A percentile compares a stretch with the other conserved stretches of the same genome.
phyloP scores from a whole-genome alignment of 208 protist species.

The Leishmania gerbilli region DNA sequence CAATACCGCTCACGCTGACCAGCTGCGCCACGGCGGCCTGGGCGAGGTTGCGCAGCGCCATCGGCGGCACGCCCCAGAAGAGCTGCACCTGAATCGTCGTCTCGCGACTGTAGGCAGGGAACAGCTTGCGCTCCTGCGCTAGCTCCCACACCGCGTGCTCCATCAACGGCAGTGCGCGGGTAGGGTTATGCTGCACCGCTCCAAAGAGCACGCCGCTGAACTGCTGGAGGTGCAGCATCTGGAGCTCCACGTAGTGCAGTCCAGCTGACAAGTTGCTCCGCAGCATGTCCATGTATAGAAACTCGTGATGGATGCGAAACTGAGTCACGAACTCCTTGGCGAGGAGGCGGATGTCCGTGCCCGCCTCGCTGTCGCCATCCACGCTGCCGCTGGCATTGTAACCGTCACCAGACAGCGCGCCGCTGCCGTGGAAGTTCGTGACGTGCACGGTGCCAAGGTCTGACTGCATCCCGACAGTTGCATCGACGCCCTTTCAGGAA shows the following conservation, averaged over 20 bases:
- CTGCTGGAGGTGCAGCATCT: conserved; percentile 85
- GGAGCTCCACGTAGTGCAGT: conserved; percentile 86
- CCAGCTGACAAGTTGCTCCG: conserved; percentile 80
- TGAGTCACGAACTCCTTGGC: conserved; percentile 79
- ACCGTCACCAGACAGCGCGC: conserved; percentile 25
- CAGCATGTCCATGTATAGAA: conserved; percentile 89
- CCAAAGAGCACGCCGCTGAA: conserved; percentile 78
- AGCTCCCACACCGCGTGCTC: conserved; percentile 86
- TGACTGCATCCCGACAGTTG: conserved; percentile 50
- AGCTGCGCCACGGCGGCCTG: conserved; percentile 79
- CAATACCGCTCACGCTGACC: conserved; percentile 89
- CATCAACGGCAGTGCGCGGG: conserved; percentile 77
- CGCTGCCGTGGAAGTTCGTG: conserved; percentile 79
- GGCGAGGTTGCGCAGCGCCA: conserved; percentile 78
- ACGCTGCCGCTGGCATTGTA: conserved; percentile 13
- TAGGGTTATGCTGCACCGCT: conserved; percentile 71
- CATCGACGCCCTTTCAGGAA: not conserved
- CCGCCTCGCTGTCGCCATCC: conserved; percentile 19
- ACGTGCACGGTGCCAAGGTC: conserved; percentile 80
- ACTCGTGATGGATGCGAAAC: conserved; percentile 78
- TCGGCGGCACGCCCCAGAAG: conserved; percentile 83
- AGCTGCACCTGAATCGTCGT: conserved; percentile 89
- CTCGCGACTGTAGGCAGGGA: conserved; percentile 57
- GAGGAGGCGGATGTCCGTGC: conserved; percentile 67
- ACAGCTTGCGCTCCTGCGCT: conserved; percentile 70